Conservation (phyloP, 2,329 filamentous ascomycete genomes). For the Penicillium corylophilum region DNA sequence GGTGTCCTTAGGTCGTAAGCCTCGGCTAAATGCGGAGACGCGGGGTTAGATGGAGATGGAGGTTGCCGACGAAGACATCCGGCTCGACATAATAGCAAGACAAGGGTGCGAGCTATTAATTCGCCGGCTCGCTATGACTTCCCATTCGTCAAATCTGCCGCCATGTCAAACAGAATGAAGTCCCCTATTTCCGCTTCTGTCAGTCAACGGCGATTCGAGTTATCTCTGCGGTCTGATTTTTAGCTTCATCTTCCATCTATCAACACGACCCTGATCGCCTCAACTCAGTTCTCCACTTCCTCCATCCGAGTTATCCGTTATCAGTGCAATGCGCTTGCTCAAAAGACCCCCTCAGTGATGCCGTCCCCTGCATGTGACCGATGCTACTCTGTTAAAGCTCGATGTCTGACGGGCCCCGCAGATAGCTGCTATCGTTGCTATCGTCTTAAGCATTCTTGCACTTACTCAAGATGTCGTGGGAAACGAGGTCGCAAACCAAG, state of each 20-base stretch:
- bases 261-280: neutral
- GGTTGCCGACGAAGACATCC: neutral
- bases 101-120: neutral
- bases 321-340: neutral
- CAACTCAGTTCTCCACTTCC: neutral
- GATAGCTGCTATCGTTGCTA: conserved; percentile 3
- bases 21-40: neutral
- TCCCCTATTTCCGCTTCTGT: neutral
- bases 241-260: neutral
- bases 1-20: neutral
- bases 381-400: conserved; percentile 1
- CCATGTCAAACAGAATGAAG: neutral
- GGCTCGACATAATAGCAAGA: neutral
- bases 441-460: conserved; percentile 2
- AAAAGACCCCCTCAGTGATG: neutral
- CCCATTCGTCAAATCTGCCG: neutral
- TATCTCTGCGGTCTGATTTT: neutral
- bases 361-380: conserved; percentile 1
- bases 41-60: neutral
- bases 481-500: conserved; percentile 3
- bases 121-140: neutral
- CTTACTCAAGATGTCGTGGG: neutral
- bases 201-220: neutral
- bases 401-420: neutral
- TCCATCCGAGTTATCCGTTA: neutral